phyloP scores from a whole-genome alignment of 2,329 filamentous ascomycete genomes.

The Ambrosiella cleistominuta region DNA sequence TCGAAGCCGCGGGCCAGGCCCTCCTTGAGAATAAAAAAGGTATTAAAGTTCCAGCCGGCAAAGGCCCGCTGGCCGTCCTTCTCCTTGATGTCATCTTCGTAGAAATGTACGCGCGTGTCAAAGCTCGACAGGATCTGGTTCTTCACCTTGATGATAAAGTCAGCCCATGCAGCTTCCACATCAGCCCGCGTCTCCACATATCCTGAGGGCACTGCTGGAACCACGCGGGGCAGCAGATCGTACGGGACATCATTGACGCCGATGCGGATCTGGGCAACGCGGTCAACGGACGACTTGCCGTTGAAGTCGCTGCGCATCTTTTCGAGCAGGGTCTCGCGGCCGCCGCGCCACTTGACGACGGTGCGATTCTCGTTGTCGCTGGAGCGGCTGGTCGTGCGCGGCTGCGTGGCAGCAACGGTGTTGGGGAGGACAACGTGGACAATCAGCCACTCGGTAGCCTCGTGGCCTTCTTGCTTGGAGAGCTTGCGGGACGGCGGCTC shows the following conservation, averaged over 20 bases:
- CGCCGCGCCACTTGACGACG: conserved; percentile 58
- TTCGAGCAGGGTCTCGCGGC: conserved; percentile 69
- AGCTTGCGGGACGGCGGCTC: conserved; percentile 20
- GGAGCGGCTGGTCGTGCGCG: conserved; percentile 39
- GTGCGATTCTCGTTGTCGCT: conserved; percentile 43
- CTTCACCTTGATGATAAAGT: conserved; percentile 75
- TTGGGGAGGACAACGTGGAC: conserved; percentile 84
- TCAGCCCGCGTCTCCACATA: conserved; percentile 60
- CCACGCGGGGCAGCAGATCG: conserved; percentile 42
- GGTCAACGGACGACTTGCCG: conserved; percentile 51
- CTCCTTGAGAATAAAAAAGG: conserved; percentile 95
- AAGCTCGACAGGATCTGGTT: conserved; percentile 75
- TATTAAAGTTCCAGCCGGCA: conserved; percentile 98
- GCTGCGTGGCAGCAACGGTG: conserved; percentile 62
- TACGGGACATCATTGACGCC: conserved; percentile 52
- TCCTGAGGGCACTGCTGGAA: conserved; percentile 43
- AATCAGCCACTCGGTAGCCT: conserved; percentile 91
- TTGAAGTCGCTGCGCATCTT: conserved; percentile 87
- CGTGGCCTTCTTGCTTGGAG: conserved; percentile 73
- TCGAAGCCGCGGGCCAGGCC: conserved; percentile 87
- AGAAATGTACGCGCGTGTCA: conserved; percentile 76
- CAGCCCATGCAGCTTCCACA: conserved; percentile 63
- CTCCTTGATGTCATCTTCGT: conserved; percentile 93
- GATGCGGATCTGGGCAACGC: conserved; percentile 72
- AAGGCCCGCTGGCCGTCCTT: conserved; percentile 73